These are phyloP conservation scores for Ustilago lituana DNA, from an alignment of 1,284 basidiomycete species.

Conservation along the genomic window DNA sequence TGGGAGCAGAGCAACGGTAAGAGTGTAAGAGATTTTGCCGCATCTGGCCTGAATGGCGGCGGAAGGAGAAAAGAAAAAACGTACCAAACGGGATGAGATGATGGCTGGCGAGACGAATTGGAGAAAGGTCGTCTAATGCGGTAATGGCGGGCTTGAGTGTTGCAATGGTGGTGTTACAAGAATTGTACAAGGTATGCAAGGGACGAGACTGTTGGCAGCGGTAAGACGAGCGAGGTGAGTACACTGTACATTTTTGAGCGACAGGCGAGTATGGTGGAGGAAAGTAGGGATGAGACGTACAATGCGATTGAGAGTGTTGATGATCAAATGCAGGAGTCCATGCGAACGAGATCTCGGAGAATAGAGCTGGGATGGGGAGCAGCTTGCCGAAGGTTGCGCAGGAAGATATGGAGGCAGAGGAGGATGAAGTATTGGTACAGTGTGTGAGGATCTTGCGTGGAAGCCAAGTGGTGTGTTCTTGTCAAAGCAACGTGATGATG, in stretches of 20 bases:
- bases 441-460: constrained; percentile 2
- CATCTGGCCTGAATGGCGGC: too few species aligned
- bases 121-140: constrained; percentile 22
- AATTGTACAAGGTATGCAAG: constrained; percentile 47
- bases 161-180: constrained; percentile 48
- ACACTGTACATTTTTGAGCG: too few species aligned
- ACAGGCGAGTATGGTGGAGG: not conserved
- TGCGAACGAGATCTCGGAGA: constrained; percentile 22
- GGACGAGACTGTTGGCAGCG: constrained; percentile 23
- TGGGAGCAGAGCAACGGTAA: not conserved
- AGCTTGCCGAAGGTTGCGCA: constrained; percentile 35
- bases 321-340: constrained; percentile 37
- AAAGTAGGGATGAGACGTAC: constrained; percentile 3
- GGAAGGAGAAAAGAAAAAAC: too few species aligned
- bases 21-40: too few species aligned
- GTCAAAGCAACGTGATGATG: constrained; percentile 16
- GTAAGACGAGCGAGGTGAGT: constrained; percentile 5
- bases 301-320: constrained; percentile 22
- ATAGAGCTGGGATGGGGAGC: constrained; percentile 6
- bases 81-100: too few species aligned
- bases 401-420: constrained; percentile 21
- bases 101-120: too few species aligned
- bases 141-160: constrained; percentile 7
- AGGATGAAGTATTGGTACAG: constrained; percentile 24
- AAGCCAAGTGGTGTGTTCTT: constrained; percentile 1